Conservation (phyloP, 768 basidiomycete species). For the Hygrophoropsis aurantiaca region DNA sequence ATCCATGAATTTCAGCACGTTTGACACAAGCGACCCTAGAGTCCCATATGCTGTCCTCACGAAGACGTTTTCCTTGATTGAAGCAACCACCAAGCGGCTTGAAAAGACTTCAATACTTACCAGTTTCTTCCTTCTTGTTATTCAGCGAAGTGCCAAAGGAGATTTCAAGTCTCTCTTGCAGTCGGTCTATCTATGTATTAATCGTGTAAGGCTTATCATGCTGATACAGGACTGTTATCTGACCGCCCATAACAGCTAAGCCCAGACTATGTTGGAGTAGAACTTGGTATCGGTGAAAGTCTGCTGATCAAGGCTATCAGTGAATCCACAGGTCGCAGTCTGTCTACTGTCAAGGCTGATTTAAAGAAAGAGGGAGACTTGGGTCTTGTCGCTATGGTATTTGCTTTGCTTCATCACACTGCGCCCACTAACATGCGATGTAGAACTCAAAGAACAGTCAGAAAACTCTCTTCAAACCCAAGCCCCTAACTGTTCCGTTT, state of each 20-base stretch:
- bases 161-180: conserved; percentile 79
- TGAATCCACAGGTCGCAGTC: conserved; percentile 90
- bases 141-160: conserved; percentile 76
- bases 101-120: conserved; percentile 92
- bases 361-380: conserved; percentile 94
- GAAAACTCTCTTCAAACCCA: conserved; percentile 92
- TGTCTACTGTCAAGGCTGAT: conserved; percentile 82
- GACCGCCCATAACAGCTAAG: conserved; percentile 61
- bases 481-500: conserved; percentile 80
- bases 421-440: not conserved
- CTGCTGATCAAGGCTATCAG: conserved; percentile 93
- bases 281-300: conserved; percentile 95
- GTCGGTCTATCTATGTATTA: conserved; percentile 94
- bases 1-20: not conserved
- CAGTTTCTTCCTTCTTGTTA: conserved; percentile 85
- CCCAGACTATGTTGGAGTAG: conserved; percentile 93
- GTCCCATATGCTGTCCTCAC: conserved; percentile 94
- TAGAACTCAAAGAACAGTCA: conserved; percentile 94
- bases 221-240: not conserved
- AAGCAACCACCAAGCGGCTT: conserved; percentile 91
- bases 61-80: conserved; percentile 85
- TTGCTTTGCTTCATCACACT: not conserved
- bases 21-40: conserved; percentile 37
- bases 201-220: conserved; percentile 59
- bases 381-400: conserved; percentile 93